Conservation (phyloP, 306 rosid species). For the Datisca glomerata region DNA sequence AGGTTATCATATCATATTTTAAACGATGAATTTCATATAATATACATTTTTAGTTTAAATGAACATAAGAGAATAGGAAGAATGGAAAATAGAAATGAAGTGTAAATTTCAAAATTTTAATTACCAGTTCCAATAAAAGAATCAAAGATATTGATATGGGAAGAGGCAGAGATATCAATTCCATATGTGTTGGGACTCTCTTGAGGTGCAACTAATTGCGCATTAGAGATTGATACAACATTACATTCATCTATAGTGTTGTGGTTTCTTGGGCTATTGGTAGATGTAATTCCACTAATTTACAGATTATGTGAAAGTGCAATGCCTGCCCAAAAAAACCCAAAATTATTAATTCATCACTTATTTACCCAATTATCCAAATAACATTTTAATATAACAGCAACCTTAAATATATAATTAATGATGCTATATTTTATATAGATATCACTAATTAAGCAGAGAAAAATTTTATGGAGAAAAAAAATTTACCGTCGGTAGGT, state of each 20-base stretch:
- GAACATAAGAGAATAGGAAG: neutral
- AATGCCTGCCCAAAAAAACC: constrained; percentile 9
- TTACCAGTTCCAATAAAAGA: constrained; percentile 9
- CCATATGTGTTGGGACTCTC: constrained; percentile 13
- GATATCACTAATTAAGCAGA: too few species aligned
- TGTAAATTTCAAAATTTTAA: too few species aligned
- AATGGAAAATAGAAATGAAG: too few species aligned
- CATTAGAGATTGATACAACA: neutral
- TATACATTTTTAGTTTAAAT: neutral
- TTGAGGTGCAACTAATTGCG: constrained; percentile 5
- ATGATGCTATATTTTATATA: too few species aligned
- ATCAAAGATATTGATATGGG: neutral
- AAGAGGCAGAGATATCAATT: neutral
- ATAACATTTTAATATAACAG: neutral
- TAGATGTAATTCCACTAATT: neutral
- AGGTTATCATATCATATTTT: too few species aligned
- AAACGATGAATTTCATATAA: too few species aligned
- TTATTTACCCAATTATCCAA: neutral
- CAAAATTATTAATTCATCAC: neutral
- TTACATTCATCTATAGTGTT: neutral
- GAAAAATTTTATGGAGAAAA: too few species aligned
- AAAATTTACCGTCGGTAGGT: too few species aligned
- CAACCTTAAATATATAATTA: neutral
- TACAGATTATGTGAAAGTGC: neutral
- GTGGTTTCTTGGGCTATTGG: constrained; percentile 5